Evolutionary conservation across 1,139 yeast species (phyloP), one percentile per base, ranked within the genome.

Genomic region (Yamadazyma jaroonii): DNA sequence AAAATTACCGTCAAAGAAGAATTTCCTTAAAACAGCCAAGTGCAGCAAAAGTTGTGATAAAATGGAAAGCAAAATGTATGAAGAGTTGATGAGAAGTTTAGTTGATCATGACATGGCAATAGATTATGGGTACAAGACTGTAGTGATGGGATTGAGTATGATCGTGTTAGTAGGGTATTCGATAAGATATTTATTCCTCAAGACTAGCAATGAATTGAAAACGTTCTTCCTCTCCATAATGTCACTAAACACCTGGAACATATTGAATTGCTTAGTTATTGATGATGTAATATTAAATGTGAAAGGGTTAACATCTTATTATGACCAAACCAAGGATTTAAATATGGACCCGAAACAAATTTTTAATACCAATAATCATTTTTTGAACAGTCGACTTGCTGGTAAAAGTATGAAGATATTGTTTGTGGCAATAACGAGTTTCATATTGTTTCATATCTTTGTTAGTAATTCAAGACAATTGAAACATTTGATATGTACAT

Each of bases 161-260:
- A 9, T 25, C 2, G 20, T 21, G 5, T 28, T 31, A 14, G 3
- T 25, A 3, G 28, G 25, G 3, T 38, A 38, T 31, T 22, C 11
- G 22, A 21, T 31, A 28, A 27, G 41, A 12, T 35, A 12, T 20
- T 24, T 10, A 9, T 15, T 24, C 11, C 3, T 38, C 9, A 23
- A 15, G 4, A 7, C 25, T 15, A 15, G 21, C 4, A 3, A 7
- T n/a, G 27, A 28, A n/a, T n/a, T 32, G 8, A 31, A 24, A 14
- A 10, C 7, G 9, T 29, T 38, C n/a, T 24, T 31, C 3, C 11
- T 10, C 2, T 20, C 31, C 23, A 22, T 32, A 9, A 31, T 38
- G 15, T 11, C 27, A 24, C 28, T 38, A 25, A 28, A 26, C 17
- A 14, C 15, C 17, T 38, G 36, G 36, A 38, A 35, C 31, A 24